Evolutionary conservation across 768 basidiomycete genomes (phyloP), one percentile per base, ranked within the genome.

Genomic region (Tylopilus vinaceipallidus): DNA sequence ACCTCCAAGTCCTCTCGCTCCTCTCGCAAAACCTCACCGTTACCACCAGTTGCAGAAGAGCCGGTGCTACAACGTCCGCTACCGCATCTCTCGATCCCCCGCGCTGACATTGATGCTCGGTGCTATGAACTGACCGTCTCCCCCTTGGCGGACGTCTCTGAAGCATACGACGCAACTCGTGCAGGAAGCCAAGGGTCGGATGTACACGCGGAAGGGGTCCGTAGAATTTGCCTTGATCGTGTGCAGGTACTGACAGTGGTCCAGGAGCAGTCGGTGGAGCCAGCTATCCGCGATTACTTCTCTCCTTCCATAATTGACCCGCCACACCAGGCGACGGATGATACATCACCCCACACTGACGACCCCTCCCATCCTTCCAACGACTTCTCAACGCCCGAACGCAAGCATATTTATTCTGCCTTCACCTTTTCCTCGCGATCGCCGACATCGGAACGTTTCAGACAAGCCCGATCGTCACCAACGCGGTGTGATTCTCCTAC

Each of bases 401-500:
- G 86, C 59, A 82, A 83, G 61, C 77, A 74, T 52, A 83, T 83
- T 52, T 88, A 86, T 63, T 75, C 85, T 19, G 76, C 86, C 4
- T 91, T 91, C 63, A 90, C 88, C 3, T 91, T 91, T 71, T 78
- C 82, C 14, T 84, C 86, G 1, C 88, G 88, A 7, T 84, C 84
- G 2, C 81, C 80, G 10, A 73, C 80, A 1, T 75, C 78, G 45
- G 70, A 78, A 49, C 81, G 82, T 47, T 77, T 77, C 68, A 76
- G 68, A 59, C 71, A 75, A 62, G 65, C 68, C 19, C 72, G 66
- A 29, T 68, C 70, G 33, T 69, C 52, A 49, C 64, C 59, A 60
- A 63, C 62, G 48, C 50, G 39, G 57, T 64, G 53, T 59, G 67
- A 55, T 45, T 52, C 41, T 33, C 40, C 39, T 3, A 47, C 48